These are phyloP conservation scores for Ephemerocybe angulata DNA, from an alignment of 768 basidiomycete genomes.

Conservation along the genomic window DNA sequence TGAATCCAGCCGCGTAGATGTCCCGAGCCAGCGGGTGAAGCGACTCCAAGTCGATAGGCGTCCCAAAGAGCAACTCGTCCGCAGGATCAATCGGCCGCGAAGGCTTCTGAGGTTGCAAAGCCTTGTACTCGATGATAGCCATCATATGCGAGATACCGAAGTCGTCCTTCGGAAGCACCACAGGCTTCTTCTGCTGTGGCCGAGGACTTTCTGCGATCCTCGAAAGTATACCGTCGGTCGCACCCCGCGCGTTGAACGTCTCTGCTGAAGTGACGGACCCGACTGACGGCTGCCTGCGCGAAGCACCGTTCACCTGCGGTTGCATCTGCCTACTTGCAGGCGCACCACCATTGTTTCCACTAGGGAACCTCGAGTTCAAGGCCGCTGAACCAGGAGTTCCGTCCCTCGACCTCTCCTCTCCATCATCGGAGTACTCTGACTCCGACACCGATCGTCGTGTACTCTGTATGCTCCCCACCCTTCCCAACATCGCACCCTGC, in stretches of 20 bases:
- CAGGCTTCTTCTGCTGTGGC: conserved; percentile 40
- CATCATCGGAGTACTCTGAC: conserved; percentile 60
- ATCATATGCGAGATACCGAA: conserved; percentile 87
- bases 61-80: conserved; percentile 72
- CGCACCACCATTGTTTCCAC: conserved; percentile 8
- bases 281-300: conserved; percentile 58
- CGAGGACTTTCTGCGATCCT: conserved; percentile 24
- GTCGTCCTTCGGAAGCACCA: conserved; percentile 72
- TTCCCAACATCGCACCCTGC: conserved; percentile 22
- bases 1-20: conserved; percentile 67
- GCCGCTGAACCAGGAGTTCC: conserved; percentile 40
- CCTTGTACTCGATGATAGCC: conserved; percentile 75
- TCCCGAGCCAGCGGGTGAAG: conserved; percentile 72
- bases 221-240: conserved; percentile 8
- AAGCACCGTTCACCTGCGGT: conserved; percentile 30
- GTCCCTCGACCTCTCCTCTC: conserved; percentile 38
- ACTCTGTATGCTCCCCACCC: conserved; percentile 18
- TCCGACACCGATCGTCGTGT: conserved; percentile 37
- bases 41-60: conserved; percentile 52
- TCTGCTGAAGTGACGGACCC: conserved; percentile 69
- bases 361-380: conserved; percentile 20
- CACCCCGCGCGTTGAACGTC: conserved; percentile 40
- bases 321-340: conserved; percentile 15
- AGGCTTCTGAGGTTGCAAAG: conserved; percentile 34
- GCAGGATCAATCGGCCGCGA: conserved; percentile 50